These are phyloP conservation scores for Porphyrellus sp. DNA, from an alignment of 1,284 basidiomycete species.

Conservation along the genomic window DNA sequence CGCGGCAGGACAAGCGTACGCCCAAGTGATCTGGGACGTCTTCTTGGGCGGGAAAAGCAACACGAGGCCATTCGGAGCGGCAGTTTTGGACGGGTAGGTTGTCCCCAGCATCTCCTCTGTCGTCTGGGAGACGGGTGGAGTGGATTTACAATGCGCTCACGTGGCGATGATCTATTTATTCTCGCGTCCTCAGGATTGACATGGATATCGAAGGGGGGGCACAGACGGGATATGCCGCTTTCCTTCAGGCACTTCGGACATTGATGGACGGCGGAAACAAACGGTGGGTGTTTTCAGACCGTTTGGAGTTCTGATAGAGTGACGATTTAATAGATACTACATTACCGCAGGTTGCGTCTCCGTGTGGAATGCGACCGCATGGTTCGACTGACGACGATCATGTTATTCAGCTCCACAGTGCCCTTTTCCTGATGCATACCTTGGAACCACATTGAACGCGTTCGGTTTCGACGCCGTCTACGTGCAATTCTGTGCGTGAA, in stretches of 20 bases:
- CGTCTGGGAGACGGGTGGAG: neutral
- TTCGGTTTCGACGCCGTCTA: slow-evolving; percentile 62
- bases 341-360: slow-evolving; percentile 42
- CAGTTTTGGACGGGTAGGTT: slow-evolving; percentile 61
- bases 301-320: neutral
- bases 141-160: slow-evolving; percentile 2
- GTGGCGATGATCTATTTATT: neutral
- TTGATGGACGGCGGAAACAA: slow-evolving; percentile 51
- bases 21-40: slow-evolving; percentile 60
- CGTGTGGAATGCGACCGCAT: neutral
- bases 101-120: neutral
- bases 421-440: slow-evolving; percentile 58
- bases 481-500: slow-evolving; percentile 52
- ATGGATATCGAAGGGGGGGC: slow-evolving; percentile 65
- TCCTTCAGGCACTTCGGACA: slow-evolving; percentile 50
- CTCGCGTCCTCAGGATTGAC: slow-evolving; percentile 48
- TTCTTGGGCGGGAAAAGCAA: slow-evolving; percentile 52
- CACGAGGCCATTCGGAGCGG: slow-evolving; percentile 58
- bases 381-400: neutral
- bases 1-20: slow-evolving; percentile 50
- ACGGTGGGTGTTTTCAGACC: slow-evolving; percentile 34
- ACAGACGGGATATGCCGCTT: slow-evolving; percentile 49
- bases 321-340: slow-evolving; percentile 46
- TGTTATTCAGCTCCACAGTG: slow-evolving; percentile 53
- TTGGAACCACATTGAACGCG: slow-evolving; percentile 52